Conservation (phyloP, 805 yeast genomes). For the Wickerhamomyces xylosicus region DNA sequence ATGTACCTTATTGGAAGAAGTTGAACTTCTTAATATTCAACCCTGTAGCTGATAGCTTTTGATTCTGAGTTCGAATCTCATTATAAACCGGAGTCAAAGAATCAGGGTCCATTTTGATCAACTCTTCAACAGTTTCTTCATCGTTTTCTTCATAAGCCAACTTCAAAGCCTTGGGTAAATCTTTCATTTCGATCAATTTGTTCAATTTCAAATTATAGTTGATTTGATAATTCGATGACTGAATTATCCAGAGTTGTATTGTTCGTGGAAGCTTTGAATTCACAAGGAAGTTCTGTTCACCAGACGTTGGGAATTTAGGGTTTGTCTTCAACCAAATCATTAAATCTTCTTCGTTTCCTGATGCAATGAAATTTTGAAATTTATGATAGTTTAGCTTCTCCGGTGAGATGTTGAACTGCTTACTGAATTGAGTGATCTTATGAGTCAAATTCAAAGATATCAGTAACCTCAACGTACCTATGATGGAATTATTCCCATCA, state of each 20-base stretch:
- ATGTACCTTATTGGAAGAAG: too few relatives aligned
- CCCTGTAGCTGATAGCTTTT: too few relatives aligned
- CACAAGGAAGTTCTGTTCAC: neutral
- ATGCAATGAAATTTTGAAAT: neutral
- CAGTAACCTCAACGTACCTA: conserved; percentile 36
- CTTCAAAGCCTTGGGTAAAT: neutral
- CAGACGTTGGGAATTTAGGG: neutral
- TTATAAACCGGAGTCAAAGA: neutral
- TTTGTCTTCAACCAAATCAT: neutral
- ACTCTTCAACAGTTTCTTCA: neutral
- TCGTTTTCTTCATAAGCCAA: neutral
- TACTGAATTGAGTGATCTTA: conserved; percentile 25
- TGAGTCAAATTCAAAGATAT: conserved; percentile 36
- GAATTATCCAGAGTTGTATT: neutral
- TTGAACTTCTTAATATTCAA: neutral
- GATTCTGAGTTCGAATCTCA: too few relatives aligned
- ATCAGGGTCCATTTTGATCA: neutral
- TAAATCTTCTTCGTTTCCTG: neutral
- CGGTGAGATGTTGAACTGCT: neutral
- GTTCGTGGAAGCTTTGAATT: neutral
- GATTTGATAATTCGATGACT: neutral
- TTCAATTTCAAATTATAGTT: neutral
- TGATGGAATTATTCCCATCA: conserved; percentile 13
- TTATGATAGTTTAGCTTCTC: neutral
- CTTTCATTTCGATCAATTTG: neutral